Conservation (phyloP, 148 eudicot species). For the Fallopia convolvulus region DNA sequence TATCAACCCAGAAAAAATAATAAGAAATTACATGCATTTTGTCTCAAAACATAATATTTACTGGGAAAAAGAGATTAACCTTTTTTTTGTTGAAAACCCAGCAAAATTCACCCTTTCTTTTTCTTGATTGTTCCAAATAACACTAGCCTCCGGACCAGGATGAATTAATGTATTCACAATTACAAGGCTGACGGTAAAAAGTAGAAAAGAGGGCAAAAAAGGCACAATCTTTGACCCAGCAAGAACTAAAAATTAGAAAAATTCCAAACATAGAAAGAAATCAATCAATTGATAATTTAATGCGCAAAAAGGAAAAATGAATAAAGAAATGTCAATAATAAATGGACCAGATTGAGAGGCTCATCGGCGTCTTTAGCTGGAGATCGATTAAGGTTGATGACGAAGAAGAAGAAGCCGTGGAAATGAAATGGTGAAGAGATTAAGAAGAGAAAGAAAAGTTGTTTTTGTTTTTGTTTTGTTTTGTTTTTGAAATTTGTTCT, state of each 20-base stretch:
- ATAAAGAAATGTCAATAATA: not conserved
- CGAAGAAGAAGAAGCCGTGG: not conserved
- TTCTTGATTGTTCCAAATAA: not conserved
- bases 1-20: not conserved
- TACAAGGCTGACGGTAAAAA: too few relatives aligned
- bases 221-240: conserved; percentile 8
- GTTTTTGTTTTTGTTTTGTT: not conserved
- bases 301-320: not conserved
- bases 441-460: not conserved
- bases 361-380: not conserved
- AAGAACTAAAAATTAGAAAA: not conserved
- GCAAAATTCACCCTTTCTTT: not conserved
- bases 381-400: not conserved
- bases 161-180: too few relatives aligned
- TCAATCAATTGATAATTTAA: not conserved
- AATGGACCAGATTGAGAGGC: not conserved
- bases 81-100: not conserved
- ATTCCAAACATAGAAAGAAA: not conserved
- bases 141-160: not conserved
- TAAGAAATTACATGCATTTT: not conserved
- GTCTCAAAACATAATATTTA: not conserved
- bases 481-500: not conserved
- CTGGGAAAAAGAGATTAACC: not conserved
- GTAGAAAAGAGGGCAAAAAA: not conserved
- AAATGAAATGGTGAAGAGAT: not conserved